Evolutionary conservation across 1,284 basidiomycete genomes (phyloP).

Genomic region (Cryptococcus wingfieldii): DNA sequence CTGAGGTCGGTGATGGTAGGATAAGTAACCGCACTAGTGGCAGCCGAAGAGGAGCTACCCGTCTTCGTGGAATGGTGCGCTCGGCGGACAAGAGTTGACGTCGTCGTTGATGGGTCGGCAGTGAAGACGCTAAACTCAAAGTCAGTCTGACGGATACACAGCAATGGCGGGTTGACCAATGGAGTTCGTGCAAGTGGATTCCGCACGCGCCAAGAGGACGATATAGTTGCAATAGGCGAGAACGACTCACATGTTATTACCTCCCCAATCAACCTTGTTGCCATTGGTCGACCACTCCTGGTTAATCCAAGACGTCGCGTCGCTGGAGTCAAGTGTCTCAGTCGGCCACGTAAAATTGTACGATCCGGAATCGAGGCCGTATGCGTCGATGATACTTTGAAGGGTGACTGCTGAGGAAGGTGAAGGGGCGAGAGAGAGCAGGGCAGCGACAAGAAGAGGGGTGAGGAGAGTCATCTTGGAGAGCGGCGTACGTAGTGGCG

Average conservation of each 20-base stretch:
- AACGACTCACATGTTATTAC: conserved; percentile 27
- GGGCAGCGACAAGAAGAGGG: conserved; percentile 1
- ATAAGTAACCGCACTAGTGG: conserved; percentile 12
- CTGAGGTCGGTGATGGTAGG: conserved; percentile 22
- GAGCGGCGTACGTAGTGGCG: no score
- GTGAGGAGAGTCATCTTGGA: background rate
- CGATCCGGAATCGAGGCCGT: conserved; percentile 9
- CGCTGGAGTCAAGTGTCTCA: conserved; percentile 16
- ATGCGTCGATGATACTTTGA: conserved; percentile 3
- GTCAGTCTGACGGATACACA: no score
- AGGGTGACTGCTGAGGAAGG: background rate
- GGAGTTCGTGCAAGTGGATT: background rate
- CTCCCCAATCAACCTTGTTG: conserved; percentile 32
- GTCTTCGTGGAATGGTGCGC: conserved; percentile 8
- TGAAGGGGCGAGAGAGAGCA: conserved; percentile 5
- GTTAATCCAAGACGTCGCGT: conserved; percentile 24
- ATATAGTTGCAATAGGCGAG: background rate
- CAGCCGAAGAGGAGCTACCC: background rate
- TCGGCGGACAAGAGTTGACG: conserved; percentile 18
- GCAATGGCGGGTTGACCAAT: no score
- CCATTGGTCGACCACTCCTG: conserved; percentile 33
- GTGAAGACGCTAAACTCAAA: conserved; percentile 23
- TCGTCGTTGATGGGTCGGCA: conserved; percentile 26
- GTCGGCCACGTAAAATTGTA: conserved; percentile 30
- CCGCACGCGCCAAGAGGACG: background rate